Evolutionary conservation across 2,329 filamentous ascomycete genomes (phyloP), one percentile per base, ranked within the genome.

Genomic region (Fusarium setosum): DNA sequence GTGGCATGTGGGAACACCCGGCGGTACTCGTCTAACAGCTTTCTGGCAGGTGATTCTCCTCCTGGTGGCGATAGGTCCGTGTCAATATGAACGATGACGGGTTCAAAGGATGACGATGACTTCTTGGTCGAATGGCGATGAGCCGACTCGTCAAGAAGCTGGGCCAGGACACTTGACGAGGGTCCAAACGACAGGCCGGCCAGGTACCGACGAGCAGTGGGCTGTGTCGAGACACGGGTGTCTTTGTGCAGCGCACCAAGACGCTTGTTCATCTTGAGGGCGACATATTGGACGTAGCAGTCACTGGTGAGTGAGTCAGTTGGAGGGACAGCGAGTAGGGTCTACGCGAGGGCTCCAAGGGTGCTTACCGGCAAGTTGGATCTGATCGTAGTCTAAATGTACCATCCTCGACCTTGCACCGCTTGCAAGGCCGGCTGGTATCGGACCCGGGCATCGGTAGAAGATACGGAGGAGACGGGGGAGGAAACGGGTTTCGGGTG

Each of bases 141-240:
- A 42, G 92, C 82, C 72, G 93, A 92, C 61, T 85, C 81, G 75
- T 92, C 86, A 53, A 98, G 81, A 20, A 97, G 84, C 70, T 95
- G 87, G 26, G 97, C 82, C 40, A 99, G 82, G 13, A 89, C 87
- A 13, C 91, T 84, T 1, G 95, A 98, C 2, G 92, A 96, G 2
- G 91, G 82, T 1, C 96, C 95, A 71, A 93, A 90, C 0, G 94
- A 97, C 2, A 97, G 81, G 6, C 94, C 93, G 18, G 97, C 81
- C 17, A 97, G 81, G 45, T 97, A 86, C 51, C 74, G 73, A 37
- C 75, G 76, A 11, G 75, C 71, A 65, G 72, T 74, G 62, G 72
- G 75, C 58, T 76, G 73, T 53, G 73, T 66, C 44, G 74, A 71
- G 62, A 72, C 65, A 55, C 80, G 78, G 49, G 79, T 83, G 56